Base-by-base conservation (phyloP, 495 filamentous ascomycete genomes). In the Physcia stellaris region DNA sequence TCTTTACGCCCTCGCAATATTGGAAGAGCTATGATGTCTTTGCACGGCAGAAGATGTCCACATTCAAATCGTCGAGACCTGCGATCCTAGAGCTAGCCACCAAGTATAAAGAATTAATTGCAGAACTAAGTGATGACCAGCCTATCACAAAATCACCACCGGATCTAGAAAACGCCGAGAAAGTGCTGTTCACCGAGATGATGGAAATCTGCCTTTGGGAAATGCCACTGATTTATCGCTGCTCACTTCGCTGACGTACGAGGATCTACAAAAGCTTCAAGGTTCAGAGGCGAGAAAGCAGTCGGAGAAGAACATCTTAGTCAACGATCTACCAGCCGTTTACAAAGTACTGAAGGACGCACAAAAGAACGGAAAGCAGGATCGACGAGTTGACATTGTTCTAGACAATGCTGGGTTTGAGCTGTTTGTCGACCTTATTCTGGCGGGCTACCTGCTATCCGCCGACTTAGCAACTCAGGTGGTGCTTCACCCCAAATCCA, bases 331-430 rank as follows among this genome's bases (percentile, higher is more conserved):
- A 1, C 65, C 70, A 6, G 60, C 63, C 0, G 86, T 85, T 1
- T 95, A 90, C 52, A 62, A 71, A 12, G 60, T 70, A 5, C 66
- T 98, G 37, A 69, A 71, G 15, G 65, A 70, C 32, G 82, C 77
- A 0, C 67, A 67, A 33, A 58, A 56, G 20, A 57, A 60, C 23
- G 42, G 40, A 2, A 74, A 82, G 53, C 64, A 64, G 22, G 74
- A 78, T 23, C 66, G 84, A 16, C 64, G 80, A 7, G 80, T 98
- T 1, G 88, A 96, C 44, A 90, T 98, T 37, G 76, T 98, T 11
- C 73, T 96, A 2, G 90, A 96, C 51, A 96, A 96, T 49, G 85
- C 90, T 24, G 92, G 90, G 3, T 96, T 96, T 50, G 92, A 98
- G 62, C 70, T 98, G 6, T 96, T 81, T 54, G 90, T 94, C 41